Base-by-base conservation (phyloP, 1,139 yeast species). In the Candida albicans region DNA sequence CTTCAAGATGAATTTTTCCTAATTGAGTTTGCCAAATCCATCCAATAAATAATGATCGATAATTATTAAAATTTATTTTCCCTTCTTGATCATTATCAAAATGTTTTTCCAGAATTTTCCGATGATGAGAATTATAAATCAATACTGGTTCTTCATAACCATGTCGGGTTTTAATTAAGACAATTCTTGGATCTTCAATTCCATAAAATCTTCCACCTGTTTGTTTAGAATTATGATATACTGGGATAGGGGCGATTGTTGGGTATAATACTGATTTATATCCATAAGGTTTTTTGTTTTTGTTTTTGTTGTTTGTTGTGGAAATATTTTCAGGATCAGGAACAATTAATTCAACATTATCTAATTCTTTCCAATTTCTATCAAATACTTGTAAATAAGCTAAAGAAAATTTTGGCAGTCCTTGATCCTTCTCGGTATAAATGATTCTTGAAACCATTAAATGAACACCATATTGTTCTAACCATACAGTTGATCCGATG, bases 121-220 rank as follows among this genome's bases (percentile, higher is more conserved):
- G 41, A 40, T 59, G 63, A 40, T 52, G 51, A 2, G 62, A 53
- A 47, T 71, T 71, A 50, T 56, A 70, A 4, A 69, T 47, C 15
- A 71, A 50, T 29, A 70, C 41, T 2, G 67, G 67, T 42, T 63
- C 67, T 28, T 58, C 57, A 48, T 57, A 56, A 1, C 76, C 75
- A 26, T 57, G 56, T 44, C 58, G 57, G 50, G 62, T 64, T 33
- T 51, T 57, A 14, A 66, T 58, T 28, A 65, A 43, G 8, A 72
- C 52, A 22, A 74, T 58, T 42, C 77, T 60, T 5, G 81, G 80
- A 53, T 75, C 79, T 51, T 75, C 79, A 2, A 80, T 76, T 0
- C 80, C 79, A 43, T 61, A 67, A 48, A 57, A 65, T 35, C 54
- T 57, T 1, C 58, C 56, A 0, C 35, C 33, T 2, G 45, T 43